phyloP scores from a whole-genome alignment of 371 early-diverging fungal genomes.

The Capillidium rhysosporum region DNA sequence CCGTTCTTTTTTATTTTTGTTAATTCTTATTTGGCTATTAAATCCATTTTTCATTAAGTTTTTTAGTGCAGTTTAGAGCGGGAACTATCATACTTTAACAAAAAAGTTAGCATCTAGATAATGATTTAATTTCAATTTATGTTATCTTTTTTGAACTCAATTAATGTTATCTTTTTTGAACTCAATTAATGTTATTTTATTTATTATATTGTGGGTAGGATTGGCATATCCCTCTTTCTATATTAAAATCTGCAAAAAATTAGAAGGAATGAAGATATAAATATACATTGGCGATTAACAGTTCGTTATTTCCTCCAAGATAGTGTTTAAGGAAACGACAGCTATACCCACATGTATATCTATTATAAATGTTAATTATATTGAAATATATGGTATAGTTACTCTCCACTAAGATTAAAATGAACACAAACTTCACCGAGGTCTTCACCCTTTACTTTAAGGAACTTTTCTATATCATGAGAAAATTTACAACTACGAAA shows the following conservation, averaged over 20 bases:
- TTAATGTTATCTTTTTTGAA: background rate
- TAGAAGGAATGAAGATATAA: background rate
- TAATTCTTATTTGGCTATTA: no score
- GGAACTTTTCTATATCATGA: constrained; percentile 39
- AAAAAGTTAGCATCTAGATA: background rate
- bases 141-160: no score
- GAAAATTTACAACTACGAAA: constrained; percentile 29
- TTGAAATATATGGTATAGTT: constrained; percentile 6
- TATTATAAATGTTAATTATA: constrained; percentile 3
- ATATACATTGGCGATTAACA: constrained; percentile 3
- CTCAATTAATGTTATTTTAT: background rate
- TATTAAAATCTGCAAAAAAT: background rate
- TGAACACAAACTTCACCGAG: constrained; percentile 47
- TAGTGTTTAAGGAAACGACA: constrained; percentile 64
- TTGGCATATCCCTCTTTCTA: no score
- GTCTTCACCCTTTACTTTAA: constrained; percentile 43
- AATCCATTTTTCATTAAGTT: no score
- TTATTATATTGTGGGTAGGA: no score
- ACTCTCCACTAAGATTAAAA: constrained; percentile 52
- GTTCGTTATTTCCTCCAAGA: constrained; percentile 30
- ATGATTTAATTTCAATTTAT: background rate
- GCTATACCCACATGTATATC: constrained; percentile 40
- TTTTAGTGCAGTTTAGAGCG: constrained; percentile 5
- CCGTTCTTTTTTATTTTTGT: no score
- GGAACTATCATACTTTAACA: constrained; percentile 1